Evolutionary conservation across 1,139 yeast genomes (phyloP).

Genomic region (Diutina rugosa): DNA sequence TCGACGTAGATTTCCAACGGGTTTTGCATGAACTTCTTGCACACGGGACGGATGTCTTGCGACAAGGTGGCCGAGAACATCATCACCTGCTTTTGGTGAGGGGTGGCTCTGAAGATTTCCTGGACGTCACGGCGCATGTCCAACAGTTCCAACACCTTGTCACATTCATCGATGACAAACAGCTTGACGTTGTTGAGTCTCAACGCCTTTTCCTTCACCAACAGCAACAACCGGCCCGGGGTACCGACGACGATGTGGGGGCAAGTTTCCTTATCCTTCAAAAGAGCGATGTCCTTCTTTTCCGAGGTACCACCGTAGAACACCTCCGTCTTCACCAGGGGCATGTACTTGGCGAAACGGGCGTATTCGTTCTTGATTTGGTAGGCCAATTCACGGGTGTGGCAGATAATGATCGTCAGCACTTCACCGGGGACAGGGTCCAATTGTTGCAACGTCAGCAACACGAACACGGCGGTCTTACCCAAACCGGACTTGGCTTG

Average conservation of each 20-base stretch:
- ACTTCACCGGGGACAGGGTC: conserved; percentile 98
- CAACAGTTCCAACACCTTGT: conserved; percentile 82
- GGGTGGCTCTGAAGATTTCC: conserved; percentile 94
- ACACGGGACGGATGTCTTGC: conserved; percentile 89
- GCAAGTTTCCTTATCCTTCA: conserved; percentile 86
- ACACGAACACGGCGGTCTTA: conserved; percentile 95
- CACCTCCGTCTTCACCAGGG: conserved; percentile 93
- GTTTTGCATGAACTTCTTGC: conserved; percentile 96
- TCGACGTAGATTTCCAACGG: conserved; percentile 96
- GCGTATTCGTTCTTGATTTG: conserved; percentile 97
- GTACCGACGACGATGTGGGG: conserved; percentile 98
- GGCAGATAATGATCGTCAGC: conserved; percentile 88
- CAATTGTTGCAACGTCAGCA: conserved; percentile 91
- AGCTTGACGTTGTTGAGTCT: conserved; percentile 86
- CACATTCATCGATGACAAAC: conserved; percentile 97
- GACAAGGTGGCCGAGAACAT: conserved; percentile 97
- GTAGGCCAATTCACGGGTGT: conserved; percentile 97
- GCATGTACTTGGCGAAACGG: conserved; percentile 96
- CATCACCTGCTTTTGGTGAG: conserved; percentile 98
- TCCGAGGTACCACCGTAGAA: conserved; percentile 95
- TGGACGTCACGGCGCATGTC: conserved; percentile 99
- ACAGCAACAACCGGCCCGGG: conserved; percentile 94
- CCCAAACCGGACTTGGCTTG: conserved; percentile 99
- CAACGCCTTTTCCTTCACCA: conserved; percentile 81
- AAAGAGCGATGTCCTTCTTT: conserved; percentile 72